Conservation (phyloP, 129 eudicot genomes). For the Escallonia herrerae region DNA sequence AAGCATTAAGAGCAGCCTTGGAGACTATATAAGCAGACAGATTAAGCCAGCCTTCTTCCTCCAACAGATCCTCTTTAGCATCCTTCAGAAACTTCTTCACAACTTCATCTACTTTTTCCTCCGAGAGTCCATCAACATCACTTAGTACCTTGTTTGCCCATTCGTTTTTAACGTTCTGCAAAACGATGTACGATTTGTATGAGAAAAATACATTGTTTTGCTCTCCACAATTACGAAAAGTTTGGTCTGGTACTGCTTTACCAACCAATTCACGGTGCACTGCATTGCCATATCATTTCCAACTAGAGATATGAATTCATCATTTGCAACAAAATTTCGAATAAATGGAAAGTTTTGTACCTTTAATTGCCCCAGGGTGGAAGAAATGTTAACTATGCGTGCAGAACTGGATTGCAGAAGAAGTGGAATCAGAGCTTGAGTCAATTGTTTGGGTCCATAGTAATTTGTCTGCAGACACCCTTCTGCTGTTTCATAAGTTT, state of each 20-base stretch:
- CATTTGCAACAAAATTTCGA: no score
- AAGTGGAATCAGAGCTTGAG: constrained; percentile 4
- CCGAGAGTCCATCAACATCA: constrained; percentile 8
- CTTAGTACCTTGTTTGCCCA: constrained; percentile 4
- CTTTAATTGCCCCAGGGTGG: neutral
- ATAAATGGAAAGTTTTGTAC: no score
- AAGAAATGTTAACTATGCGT: neutral
- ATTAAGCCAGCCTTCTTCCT: constrained; percentile 11
- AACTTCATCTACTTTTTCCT: constrained; percentile 11
- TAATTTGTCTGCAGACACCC: neutral
- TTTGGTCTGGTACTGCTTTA: no score
- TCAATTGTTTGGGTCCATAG: constrained; percentile 8
- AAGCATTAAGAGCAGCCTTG: constrained; percentile 12
- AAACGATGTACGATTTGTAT: no score
- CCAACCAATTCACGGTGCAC: no score
- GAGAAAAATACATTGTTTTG: no score
- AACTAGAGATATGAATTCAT: neutral
- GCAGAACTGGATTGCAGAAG: neutral
- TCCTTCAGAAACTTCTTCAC: constrained; percentile 7
- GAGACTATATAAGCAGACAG: constrained; percentile 9
- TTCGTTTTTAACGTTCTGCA: neutral
- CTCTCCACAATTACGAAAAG: neutral
- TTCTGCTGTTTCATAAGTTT: constrained; percentile 8
- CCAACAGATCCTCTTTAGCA: constrained; percentile 5
- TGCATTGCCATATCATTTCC: no score